phyloP scores from a whole-genome alignment of 2,329 filamentous ascomycete genomes.

The Arachnomyces sp. region DNA sequence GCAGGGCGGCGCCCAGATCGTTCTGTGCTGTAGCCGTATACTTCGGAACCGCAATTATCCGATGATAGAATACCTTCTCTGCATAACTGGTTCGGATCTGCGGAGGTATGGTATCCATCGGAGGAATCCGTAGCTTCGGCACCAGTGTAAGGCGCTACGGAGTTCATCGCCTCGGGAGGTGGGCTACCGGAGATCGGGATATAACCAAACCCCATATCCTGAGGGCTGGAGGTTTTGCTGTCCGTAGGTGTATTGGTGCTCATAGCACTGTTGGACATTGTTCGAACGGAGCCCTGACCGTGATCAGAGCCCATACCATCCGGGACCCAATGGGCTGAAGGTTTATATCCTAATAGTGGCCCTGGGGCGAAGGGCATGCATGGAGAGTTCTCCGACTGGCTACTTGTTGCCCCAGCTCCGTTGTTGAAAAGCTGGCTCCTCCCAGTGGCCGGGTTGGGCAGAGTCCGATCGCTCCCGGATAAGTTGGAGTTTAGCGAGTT shows the following conservation, averaged over 20 bases:
- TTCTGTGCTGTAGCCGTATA: constrained; percentile 33
- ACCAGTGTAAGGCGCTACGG: background rate
- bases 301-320: constrained; percentile 10
- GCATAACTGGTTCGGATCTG: constrained; percentile 16
- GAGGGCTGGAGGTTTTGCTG: constrained; percentile 9
- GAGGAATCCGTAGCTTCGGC: background rate
- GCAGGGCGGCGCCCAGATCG: constrained; percentile 20
- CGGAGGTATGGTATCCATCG: background rate
- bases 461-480: constrained; percentile 24
- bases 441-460: constrained; percentile 26
- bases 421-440: constrained; percentile 16
- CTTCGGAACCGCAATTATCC: constrained; percentile 24
- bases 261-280: constrained; percentile 10
- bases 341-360: constrained; percentile 14
- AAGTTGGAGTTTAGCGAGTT: constrained; percentile 16
- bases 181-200: constrained; percentile 10
- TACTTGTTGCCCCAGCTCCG: constrained; percentile 7
- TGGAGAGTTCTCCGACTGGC: constrained; percentile 11
- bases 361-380: constrained; percentile 12
- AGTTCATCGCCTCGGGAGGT: background rate
- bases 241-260: constrained; percentile 5
- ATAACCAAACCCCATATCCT: constrained; percentile 13
- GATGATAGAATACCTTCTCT: constrained; percentile 15
- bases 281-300: constrained; percentile 15
- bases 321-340: constrained; percentile 10